phyloP scores from a whole-genome alignment of 352 stramenopile genomes.

The Thraustochytrium striatum region DNA sequence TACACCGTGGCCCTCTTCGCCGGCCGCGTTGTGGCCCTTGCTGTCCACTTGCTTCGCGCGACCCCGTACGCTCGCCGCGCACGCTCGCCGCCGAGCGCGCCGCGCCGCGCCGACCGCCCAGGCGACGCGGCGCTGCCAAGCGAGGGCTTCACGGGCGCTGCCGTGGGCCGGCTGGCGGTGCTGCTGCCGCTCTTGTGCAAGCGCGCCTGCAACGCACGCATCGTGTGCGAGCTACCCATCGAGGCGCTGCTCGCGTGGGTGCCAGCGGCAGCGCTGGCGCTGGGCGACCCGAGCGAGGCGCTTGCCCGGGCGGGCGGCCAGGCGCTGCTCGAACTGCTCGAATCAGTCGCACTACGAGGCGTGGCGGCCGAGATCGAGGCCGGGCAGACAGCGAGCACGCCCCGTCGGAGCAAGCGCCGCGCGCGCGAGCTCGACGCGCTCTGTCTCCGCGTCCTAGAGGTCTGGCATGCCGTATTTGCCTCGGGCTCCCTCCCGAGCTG shows the following conservation, averaged over 20 bases:
- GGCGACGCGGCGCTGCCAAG: not conserved
- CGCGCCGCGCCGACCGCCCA: not conserved
- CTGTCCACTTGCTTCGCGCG: not conserved
- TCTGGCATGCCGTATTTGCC: constrained; percentile 22
- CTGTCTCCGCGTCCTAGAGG: not conserved
- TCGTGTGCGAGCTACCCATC: constrained; percentile 7
- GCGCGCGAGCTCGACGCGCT: constrained; percentile 5
- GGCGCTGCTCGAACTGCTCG: constrained; percentile 13
- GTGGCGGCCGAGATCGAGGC: not conserved
- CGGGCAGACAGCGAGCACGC: not conserved
- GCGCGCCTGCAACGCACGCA: constrained; percentile 14
- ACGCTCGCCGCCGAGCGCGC: not conserved
- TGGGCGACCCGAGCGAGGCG: not conserved
- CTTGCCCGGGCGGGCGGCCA: not conserved
- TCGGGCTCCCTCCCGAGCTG: not conserved
- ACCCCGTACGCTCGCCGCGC: too few relatives aligned
- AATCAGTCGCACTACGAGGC: constrained; percentile 20
- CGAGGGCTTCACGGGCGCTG: not conserved
- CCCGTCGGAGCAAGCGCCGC: not conserved
- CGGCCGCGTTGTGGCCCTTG: not conserved
- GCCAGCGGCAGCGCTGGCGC: not conserved
- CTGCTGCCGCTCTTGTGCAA: not conserved
- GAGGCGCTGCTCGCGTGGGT: not conserved
- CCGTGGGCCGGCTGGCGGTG: not conserved
- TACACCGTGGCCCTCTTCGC: constrained; percentile 23